phyloP scores from a whole-genome alignment of 2,329 filamentous ascomycete species.

The Arthrocladium fulminans region DNA sequence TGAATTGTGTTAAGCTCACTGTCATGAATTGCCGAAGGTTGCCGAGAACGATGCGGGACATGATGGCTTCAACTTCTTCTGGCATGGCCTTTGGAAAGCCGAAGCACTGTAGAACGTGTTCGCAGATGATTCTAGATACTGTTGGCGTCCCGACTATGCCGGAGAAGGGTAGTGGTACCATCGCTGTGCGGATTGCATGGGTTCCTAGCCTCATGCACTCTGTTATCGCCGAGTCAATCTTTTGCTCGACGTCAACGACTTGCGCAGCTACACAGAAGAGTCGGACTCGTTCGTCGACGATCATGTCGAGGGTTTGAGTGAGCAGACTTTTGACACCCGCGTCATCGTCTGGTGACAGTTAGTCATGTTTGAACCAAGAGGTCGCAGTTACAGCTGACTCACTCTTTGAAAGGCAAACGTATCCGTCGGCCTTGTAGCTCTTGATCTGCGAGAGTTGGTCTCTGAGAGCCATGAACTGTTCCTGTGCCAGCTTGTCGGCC shows the following conservation, averaged over 20 bases:
- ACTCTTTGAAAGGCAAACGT: slow-evolving; percentile 21
- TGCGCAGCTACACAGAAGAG: slow-evolving; percentile 29
- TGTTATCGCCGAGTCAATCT: slow-evolving; percentile 28
- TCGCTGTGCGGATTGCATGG: slow-evolving; percentile 24
- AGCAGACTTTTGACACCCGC: slow-evolving; percentile 25
- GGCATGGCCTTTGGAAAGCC: slow-evolving; percentile 21
- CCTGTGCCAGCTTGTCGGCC: slow-evolving; percentile 16
- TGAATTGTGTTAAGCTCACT: slow-evolving; percentile 16
- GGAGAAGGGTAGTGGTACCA: slow-evolving; percentile 22
- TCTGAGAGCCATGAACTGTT: slow-evolving; percentile 18
- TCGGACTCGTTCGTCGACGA: slow-evolving; percentile 28
- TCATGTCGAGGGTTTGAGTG: slow-evolving; percentile 26
- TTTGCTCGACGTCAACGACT: slow-evolving; percentile 28
- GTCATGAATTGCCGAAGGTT: slow-evolving; percentile 19
- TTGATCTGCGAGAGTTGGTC: slow-evolving; percentile 19
- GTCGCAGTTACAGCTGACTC: background rate
- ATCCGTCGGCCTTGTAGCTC: slow-evolving; percentile 22
- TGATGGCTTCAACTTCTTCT: slow-evolving; percentile 21
- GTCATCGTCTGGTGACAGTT: slow-evolving; percentile 23
- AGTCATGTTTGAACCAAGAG: background rate
- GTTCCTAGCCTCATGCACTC: slow-evolving; percentile 28
- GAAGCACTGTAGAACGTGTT: slow-evolving; percentile 21
- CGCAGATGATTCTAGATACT: slow-evolving; percentile 21
- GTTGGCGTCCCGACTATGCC: slow-evolving; percentile 21
- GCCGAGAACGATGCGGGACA: slow-evolving; percentile 18